Evolutionary conservation across 176 grass and related monocot species (phyloP).

Genomic region (Phragmites australis): DNA sequence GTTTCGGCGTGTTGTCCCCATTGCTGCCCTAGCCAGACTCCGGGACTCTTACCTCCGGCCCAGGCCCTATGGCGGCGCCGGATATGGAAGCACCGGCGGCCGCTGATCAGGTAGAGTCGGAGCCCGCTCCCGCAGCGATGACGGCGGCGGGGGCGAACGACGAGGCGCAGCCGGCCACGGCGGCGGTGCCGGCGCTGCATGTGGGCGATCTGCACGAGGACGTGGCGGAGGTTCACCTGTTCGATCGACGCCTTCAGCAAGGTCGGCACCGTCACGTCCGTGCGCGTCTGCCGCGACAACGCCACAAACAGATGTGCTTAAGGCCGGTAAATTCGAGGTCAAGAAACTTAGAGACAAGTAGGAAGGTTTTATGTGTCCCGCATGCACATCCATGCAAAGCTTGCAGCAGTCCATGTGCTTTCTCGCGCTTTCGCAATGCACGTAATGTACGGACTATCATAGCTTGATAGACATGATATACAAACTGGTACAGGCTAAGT

Average conservation of each 20-base stretch:
- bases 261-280: constrained; percentile 58
- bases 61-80: constrained; percentile 8
- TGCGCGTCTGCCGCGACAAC: constrained; percentile 62
- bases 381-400: constrained; percentile 2
- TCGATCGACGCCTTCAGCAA: constrained; percentile 51
- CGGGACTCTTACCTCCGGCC: too few species aligned
- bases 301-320: constrained; percentile 44
- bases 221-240: constrained; percentile 48
- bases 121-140: neutral
- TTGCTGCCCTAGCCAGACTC: too few species aligned
- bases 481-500: too few species aligned
- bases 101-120: neutral
- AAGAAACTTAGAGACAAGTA: neutral
- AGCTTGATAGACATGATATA: neutral
- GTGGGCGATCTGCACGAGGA: constrained; percentile 62
- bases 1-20: neutral
- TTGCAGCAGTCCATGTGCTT: neutral
- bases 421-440: too few species aligned
- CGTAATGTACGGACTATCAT: neutral
- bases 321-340: neutral
- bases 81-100: constrained; percentile 27
- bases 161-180: neutral
- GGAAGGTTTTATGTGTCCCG: constrained; percentile 7
- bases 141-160: neutral
- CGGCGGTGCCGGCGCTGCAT: constrained; percentile 54